Base-by-base conservation (phyloP, 768 basidiomycete species). In the Peribolospora kevripleyi region DNA sequence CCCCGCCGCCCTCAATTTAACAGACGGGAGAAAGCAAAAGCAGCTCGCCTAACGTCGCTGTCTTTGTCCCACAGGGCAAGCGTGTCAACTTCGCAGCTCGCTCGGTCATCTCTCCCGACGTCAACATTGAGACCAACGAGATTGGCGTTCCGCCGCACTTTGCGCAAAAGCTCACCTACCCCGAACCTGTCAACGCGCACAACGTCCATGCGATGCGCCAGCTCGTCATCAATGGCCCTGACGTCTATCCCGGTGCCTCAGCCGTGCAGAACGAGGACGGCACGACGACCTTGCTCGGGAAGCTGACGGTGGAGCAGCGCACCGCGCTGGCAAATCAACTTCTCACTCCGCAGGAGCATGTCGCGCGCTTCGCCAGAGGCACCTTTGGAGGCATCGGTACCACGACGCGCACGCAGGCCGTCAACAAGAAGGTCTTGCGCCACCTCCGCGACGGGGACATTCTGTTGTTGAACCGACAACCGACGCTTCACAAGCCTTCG, bases 41-140 rank as follows among this genome's bases (percentile, higher is more conserved):
- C 11, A 25, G 53, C 42, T 54, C 39, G 25, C 25, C 25, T 25
- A 25, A 25, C 25, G 25, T 48, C 42, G 37, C 3, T 55, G 52
- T 50, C 40, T 47, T 51, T 48, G 0, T 54, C 54, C 51, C 40
- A 38, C 55, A 95, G 90, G 93, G 93, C 7, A 98, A 98, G 73
- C 88, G 93, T 64, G 93, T 98, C 58, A 97, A 98, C 68, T 93
- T 91, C 66, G 90, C 93, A 46, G 93, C 93, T 25, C 88, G 93
- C 59, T 98, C 93, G n/a, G 93, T 98, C 65, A 98, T 98, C 61
- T 98, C 93, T 13, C 93, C 93, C 8, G 93, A 98, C 65, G 84
- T 95, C 62, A 97, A 97, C 68, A 97, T 98, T 61, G 93, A 98
- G 68, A 85, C 93, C 40, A 90, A 85, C 66, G 93, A 98, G 68